Conservation (phyloP, 345 rosid genomes). For the Salix exigua region DNA sequence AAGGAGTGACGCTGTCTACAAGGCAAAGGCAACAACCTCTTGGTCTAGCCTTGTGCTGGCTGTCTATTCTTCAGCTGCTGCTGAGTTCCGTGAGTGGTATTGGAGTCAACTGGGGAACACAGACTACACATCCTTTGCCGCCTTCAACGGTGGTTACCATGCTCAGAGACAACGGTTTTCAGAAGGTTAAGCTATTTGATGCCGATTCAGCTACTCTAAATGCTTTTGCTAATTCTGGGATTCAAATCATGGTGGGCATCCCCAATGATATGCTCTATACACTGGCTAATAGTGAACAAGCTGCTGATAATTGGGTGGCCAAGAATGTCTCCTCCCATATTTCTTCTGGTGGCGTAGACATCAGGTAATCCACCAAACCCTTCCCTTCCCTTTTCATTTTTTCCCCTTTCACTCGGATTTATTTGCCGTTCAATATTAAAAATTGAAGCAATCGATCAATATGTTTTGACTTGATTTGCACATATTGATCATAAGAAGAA, state of each 20-base stretch:
- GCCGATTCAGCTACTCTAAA: slow-evolving; percentile 9
- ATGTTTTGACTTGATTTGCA: neutral
- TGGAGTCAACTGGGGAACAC: slow-evolving; percentile 30
- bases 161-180: slow-evolving; percentile 19
- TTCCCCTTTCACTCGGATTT: neutral
- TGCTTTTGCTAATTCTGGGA: slow-evolving; percentile 17
- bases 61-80: neutral
- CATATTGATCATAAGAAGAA: neutral
- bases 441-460: neutral
- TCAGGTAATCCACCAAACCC: slow-evolving; percentile 13
- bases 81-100: slow-evolving; percentile 4
- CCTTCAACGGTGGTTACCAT: slow-evolving; percentile 16
- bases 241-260: slow-evolving; percentile 26
- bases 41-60: slow-evolving; percentile 1
- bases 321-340: slow-evolving; percentile 14
- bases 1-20: neutral
- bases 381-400: neutral
- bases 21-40: neutral
- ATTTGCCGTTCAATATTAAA: neutral
- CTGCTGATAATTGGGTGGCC: slow-evolving; percentile 20
- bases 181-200: slow-evolving; percentile 27
- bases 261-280: slow-evolving; percentile 23
- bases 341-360: slow-evolving; percentile 16
- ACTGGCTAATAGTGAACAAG: slow-evolving; percentile 3
- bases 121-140: slow-evolving; percentile 14